Percentiles rank a stretch among this genome's conserved stretches.
phyloP scores from a whole-genome alignment of 805 yeast genomes.

The Candida xyloterini region DNA sequence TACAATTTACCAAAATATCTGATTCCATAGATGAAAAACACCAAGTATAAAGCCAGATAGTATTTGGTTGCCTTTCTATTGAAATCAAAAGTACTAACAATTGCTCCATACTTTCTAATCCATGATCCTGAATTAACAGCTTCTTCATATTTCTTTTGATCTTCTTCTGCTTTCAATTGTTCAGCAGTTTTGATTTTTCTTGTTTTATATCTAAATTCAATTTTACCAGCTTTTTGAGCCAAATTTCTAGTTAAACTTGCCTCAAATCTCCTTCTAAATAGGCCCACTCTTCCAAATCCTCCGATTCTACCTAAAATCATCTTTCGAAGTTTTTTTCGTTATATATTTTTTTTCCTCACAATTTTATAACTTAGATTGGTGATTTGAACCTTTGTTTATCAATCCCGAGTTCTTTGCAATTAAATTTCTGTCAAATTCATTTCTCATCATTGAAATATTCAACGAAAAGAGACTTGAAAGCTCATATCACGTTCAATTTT shows the following conservation, averaged over 20 bases:
- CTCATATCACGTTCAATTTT: background rate
- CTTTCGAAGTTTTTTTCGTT: background rate
- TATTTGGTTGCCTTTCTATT: slow-evolving; percentile 61
- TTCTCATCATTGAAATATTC: background rate
- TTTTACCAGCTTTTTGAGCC: slow-evolving; percentile 8
- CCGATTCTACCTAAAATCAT: slow-evolving; percentile 1
- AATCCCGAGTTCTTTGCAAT: slow-evolving; percentile 1
- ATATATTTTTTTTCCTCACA: slow-evolving; percentile 2
- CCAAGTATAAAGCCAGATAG: slow-evolving; percentile 57
- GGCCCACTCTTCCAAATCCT: background rate
- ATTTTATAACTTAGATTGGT: slow-evolving; percentile 6
- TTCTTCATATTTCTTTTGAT: slow-evolving; percentile 28
- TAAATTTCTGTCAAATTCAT: background rate
- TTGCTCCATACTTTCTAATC: slow-evolving; percentile 50
- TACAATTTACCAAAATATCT: slow-evolving; percentile 66
- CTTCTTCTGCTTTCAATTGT: slow-evolving; percentile 29
- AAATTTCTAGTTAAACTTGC: background rate
- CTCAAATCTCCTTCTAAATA: background rate
- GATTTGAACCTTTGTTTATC: slow-evolving; percentile 5
- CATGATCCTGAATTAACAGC: slow-evolving; percentile 34
- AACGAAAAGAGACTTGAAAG: background rate
- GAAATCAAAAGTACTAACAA: slow-evolving; percentile 52
- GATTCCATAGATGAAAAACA: slow-evolving; percentile 56
- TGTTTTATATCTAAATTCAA: slow-evolving; percentile 30
- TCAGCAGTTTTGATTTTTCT: slow-evolving; percentile 29